Evolutionary conservation across 495 filamentous ascomycete genomes (phyloP).

Genomic region (Mycothermus thermophilus): DNA sequence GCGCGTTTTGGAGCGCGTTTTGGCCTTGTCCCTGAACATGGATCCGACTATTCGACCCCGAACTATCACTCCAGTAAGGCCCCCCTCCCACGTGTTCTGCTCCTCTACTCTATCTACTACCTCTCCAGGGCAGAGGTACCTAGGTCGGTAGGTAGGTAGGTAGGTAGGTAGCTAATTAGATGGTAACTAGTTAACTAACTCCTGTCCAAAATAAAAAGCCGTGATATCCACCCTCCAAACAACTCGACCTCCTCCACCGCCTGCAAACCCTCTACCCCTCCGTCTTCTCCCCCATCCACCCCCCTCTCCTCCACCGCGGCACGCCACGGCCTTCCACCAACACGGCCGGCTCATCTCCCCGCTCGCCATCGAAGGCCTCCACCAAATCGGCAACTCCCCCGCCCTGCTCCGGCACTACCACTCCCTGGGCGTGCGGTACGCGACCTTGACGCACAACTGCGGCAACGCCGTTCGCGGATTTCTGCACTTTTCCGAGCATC

Average conservation of each 20-base stretch:
- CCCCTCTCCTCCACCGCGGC: constrained; percentile 43
- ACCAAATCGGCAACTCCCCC: constrained; percentile 83
- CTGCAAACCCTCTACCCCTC: constrained; percentile 53
- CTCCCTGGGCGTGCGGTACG: constrained; percentile 74
- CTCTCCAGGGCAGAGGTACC: too few relatives aligned
- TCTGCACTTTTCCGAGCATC: constrained; percentile 28
- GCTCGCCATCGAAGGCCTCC: constrained; percentile 78
- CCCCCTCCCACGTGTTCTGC: background rate
- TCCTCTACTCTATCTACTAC: background rate
- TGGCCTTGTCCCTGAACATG: constrained; percentile 61
- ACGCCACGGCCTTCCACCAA: constrained; percentile 41
- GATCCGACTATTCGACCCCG: constrained; percentile 54
- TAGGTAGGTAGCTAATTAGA: too few relatives aligned
- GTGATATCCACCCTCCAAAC: constrained; percentile 63
- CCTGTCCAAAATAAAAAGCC: constrained; percentile 6
- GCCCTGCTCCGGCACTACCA: constrained; percentile 63
- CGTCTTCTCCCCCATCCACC: constrained; percentile 50
- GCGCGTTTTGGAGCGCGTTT: constrained; percentile 88
- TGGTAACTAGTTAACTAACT: background rate
- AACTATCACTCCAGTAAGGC: constrained; percentile 43
- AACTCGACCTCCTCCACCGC: constrained; percentile 68
- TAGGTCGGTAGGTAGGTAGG: too few relatives aligned
- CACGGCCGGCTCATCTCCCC: constrained; percentile 48
- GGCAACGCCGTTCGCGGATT: background rate
- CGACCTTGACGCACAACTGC: constrained; percentile 87